phyloP scores from a whole-genome alignment of 257 asterid species.

The Fraxinus excelsior region DNA sequence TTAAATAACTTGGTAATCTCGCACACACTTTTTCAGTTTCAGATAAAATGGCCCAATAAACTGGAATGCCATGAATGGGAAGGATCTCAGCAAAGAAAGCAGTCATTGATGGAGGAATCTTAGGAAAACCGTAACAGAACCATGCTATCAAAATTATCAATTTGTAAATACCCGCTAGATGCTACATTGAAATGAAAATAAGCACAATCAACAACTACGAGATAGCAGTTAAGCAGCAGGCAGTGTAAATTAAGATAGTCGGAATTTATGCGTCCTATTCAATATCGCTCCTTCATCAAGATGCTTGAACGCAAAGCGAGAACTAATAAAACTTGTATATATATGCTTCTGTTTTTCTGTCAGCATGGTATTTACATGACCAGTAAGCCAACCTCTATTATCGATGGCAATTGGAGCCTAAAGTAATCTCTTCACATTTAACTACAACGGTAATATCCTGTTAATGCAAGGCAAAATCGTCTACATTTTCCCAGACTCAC shows the following conservation, averaged over 20 bases:
- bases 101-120: neutral
- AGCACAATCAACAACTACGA: neutral
- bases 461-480: neutral
- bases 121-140: neutral
- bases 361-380: neutral
- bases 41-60: neutral
- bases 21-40: no score
- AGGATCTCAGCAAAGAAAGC: neutral
- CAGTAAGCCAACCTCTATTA: neutral
- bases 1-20: no score
- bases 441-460: neutral
- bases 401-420: neutral
- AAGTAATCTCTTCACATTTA: neutral
- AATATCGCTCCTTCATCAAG: neutral
- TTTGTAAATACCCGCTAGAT: neutral
- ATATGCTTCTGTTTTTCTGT: neutral
- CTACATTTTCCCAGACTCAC: constrained; percentile 45
- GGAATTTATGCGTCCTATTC: neutral
- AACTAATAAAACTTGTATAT: neutral
- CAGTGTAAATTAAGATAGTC: neutral
- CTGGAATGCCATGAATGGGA: neutral
- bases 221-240: neutral
- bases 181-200: neutral
- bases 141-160: neutral
- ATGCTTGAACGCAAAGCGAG: neutral